Evolutionary conservation across 106 monocot genomes (phyloP), one percentile per base, ranked within the genome.

Genomic region (Platanthera guangdongensis): DNA sequence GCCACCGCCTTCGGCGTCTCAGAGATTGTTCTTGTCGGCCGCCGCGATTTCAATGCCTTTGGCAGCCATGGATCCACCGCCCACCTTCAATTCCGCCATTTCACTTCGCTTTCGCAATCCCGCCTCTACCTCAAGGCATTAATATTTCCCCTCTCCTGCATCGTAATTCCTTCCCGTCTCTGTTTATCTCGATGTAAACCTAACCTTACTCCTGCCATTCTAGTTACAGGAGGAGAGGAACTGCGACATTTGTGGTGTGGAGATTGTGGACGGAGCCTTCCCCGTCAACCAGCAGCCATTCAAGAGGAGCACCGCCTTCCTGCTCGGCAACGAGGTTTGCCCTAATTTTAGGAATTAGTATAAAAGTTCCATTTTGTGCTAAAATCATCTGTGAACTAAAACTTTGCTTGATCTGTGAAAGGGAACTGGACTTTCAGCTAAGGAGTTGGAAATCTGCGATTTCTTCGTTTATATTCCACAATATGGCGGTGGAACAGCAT

Each of bases 391-490:
- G n/a, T 18, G 18, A 70, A 22, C 47, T 15, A 19, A 15, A 16
- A 11, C 52, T 77, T 67, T 6, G 47, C 57, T 55, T 80, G 21
- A 18, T 57, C 48, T 45, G 15, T 52, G 7, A 21, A 71, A 95
- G 91, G 97, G 97, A 6, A 92, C 86, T 16, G 97, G 97, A 4
- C 83, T 99, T 10, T 99, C 97, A 0, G 68, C 52, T 28, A 93
- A 86, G 76, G 94, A 99, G 72, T 89, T 83, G 0, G 94, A 91
- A 57, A 88, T 99, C 52, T 99, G 97, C 62, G 94, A 99, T 57
- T 94, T 94, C 83, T 99, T 99, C 54, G 89, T 99, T 16, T 99
- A 99, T 73, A 99, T 94, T 21, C 91, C 94, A 1, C 94, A 99
- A 78, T 99, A 99, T 51, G 97, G 97, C 16, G 75, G 83, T 76